Percentiles rank a stretch among this genome's conserved stretches.
These are phyloP conservation scores for Adenanthera pavonina DNA, from an alignment of 306 rosid species.

Conservation along the genomic window DNA sequence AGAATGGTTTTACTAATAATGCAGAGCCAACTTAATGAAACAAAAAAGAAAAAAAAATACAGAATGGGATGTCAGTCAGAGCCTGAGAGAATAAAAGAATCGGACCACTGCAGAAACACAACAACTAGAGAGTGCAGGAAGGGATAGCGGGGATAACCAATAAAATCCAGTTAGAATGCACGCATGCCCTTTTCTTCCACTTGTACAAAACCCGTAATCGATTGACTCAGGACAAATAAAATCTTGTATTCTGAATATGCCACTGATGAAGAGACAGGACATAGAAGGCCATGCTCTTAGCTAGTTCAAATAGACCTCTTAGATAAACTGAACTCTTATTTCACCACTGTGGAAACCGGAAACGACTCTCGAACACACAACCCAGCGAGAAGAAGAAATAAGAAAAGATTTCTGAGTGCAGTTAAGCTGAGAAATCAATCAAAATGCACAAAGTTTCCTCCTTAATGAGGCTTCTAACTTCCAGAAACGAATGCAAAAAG, in stretches of 20 bases:
- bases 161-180: conserved; percentile 10
- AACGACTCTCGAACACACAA: conserved; percentile 22
- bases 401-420: not conserved
- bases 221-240: conserved; percentile 33
- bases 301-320: conserved; percentile 28
- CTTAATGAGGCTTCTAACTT: conserved; percentile 22
- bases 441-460: conserved; percentile 36
- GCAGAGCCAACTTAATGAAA: not conserved
- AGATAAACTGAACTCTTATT: conserved; percentile 26
- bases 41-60: not conserved
- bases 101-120: conserved; percentile 12
- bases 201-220: conserved; percentile 33
- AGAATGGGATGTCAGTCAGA: not conserved
- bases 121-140: conserved; percentile 22
- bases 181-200: conserved; percentile 18
- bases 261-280: conserved; percentile 17
- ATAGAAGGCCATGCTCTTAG: conserved; percentile 2
- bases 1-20: not conserved
- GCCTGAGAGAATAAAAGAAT: not conserved
- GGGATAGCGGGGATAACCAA: conserved; percentile 14
- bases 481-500: conserved; percentile 14
- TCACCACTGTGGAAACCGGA: conserved; percentile 19
- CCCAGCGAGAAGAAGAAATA: not conserved
- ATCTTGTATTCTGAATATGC: conserved; percentile 23
- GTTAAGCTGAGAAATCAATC: conserved; percentile 25